A percentile compares a stretch with the other conserved stretches of the same genome.
Evolutionary conservation across 2,329 filamentous ascomycete species (phyloP).

Genomic region (Aureobasidium leucospermi): DNA sequence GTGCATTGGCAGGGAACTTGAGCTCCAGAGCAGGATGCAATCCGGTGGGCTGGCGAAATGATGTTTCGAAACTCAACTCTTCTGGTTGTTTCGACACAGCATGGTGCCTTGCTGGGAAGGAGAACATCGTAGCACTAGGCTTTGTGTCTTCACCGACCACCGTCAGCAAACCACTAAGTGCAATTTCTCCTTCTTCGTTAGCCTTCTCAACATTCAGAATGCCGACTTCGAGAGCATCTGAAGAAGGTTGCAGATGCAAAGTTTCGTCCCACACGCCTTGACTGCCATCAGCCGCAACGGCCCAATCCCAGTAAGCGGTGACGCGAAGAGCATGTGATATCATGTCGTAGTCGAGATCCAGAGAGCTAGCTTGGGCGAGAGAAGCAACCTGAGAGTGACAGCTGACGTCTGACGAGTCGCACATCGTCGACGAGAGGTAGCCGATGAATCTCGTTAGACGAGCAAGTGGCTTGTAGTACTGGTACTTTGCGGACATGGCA

Average conservation of each 20-base stretch:
- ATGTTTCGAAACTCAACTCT: conserved; percentile 44
- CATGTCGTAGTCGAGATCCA: conserved; percentile 74
- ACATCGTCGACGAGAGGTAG: conserved; percentile 1
- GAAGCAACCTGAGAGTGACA: conserved; percentile 46
- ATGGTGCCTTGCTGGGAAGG: conserved; percentile 74
- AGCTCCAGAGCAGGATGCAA: conserved; percentile 77
- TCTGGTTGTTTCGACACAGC: conserved; percentile 37
- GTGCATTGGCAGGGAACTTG: conserved; percentile 49
- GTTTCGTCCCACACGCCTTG: conserved; percentile 40
- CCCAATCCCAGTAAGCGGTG: conserved; percentile 53
- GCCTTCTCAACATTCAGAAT: conserved; percentile 61
- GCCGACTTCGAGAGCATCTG: conserved; percentile 68
- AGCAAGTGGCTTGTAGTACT: conserved; percentile 63
- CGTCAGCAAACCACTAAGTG: conserved; percentile 68
- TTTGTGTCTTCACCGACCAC: conserved; percentile 68
- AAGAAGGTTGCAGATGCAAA: conserved; percentile 6
- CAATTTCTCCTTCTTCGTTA: conserved; percentile 64
- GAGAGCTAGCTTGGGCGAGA: conserved; percentile 49
- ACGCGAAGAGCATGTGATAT: conserved; percentile 59
- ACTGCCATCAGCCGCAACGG: conserved; percentile 21
- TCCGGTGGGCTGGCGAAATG: conserved; percentile 65
- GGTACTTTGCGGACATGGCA: conserved; percentile 55
- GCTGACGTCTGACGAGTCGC: neutral
- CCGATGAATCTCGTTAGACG: conserved; percentile 17
- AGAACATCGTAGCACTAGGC: conserved; percentile 69